phyloP scores from a whole-genome alignment of 202 grass and related monocot species.

The Digitaria exilis region DNA sequence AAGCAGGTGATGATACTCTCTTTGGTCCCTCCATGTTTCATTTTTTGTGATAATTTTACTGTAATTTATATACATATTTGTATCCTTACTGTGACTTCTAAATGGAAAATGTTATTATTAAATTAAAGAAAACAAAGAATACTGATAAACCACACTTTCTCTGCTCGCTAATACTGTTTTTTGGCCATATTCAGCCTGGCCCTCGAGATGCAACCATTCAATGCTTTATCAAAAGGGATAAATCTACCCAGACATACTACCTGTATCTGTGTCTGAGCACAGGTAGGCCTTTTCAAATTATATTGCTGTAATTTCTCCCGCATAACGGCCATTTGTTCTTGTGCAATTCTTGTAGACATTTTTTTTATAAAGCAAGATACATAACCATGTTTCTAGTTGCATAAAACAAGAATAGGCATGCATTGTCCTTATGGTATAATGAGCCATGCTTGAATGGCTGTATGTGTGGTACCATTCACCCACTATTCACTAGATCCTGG shows the following conservation, averaged over 20 bases:
- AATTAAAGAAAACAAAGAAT: neutral
- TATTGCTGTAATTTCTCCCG: constrained; percentile 6
- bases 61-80: neutral
- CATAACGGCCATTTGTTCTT: neutral
- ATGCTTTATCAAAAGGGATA: constrained; percentile 97
- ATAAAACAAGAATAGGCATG: constrained; percentile 6
- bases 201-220: constrained; percentile 80
- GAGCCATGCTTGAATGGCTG: neutral
- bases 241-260: constrained; percentile 92
- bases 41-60: neutral
- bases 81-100: neutral
- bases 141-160: neutral
- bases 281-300: constrained; percentile 52
- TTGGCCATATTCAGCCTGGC: constrained; percentile 65
- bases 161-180: constrained; percentile 42
- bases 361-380: constrained; percentile 5
- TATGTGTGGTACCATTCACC: neutral
- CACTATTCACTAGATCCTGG: constrained; percentile 1
- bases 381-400: neutral
- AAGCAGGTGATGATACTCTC: constrained; percentile 67
- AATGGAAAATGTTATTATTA: neutral
- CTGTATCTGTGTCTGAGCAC: constrained; percentile 91
- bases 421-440: neutral
- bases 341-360: constrained; percentile 6
- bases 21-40: neutral